Percentiles rank a stretch among this genome's conserved stretches.
These are phyloP conservation scores for Blastocystis sp. DNA, from an alignment of 352 stramenopile species.

Conservation along the genomic window DNA sequence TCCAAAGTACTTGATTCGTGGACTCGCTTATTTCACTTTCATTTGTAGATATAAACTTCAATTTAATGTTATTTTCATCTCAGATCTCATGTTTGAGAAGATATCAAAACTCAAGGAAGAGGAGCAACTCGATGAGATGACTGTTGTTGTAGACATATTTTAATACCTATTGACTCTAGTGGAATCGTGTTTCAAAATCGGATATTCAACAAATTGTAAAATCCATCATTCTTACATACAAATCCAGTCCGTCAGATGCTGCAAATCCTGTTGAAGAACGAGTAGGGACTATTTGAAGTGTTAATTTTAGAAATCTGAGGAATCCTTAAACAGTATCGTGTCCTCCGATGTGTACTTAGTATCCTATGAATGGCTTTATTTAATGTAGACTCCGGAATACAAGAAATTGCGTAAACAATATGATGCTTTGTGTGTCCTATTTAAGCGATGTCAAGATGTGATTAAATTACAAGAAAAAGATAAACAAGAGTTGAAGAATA, in stretches of 20 bases:
- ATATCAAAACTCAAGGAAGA: conserved; percentile 11
- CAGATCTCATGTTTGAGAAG: conserved; percentile 29
- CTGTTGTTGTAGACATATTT: not conserved
- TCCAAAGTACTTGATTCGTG: conserved; percentile 24
- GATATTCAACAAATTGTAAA: conserved; percentile 22
- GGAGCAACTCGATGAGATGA: not conserved
- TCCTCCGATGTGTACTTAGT: conserved; percentile 25
- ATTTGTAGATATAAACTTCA: conserved; percentile 24
- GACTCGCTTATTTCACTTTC: not conserved
- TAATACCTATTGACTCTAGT: not conserved
- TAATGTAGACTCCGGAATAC: conserved; percentile 27
- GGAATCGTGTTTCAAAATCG: conserved; percentile 12
- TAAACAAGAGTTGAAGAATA: conserved; percentile 33
- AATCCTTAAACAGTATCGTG: not conserved
- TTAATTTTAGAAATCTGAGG: conserved; percentile 48
- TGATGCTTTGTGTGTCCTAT: conserved; percentile 31
- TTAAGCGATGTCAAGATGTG: conserved; percentile 39
- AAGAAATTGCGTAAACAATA: conserved; percentile 40
- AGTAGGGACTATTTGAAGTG: not conserved
- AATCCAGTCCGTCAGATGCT: not conserved
- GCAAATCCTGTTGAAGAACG: not conserved
- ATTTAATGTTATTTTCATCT: conserved; percentile 19
- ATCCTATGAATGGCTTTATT: not conserved
- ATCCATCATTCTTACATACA: not conserved
- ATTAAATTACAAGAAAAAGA: conserved; percentile 45